Evolutionary conservation across 257 asterid species (phyloP).

Genomic region (Verbascum thapsus): DNA sequence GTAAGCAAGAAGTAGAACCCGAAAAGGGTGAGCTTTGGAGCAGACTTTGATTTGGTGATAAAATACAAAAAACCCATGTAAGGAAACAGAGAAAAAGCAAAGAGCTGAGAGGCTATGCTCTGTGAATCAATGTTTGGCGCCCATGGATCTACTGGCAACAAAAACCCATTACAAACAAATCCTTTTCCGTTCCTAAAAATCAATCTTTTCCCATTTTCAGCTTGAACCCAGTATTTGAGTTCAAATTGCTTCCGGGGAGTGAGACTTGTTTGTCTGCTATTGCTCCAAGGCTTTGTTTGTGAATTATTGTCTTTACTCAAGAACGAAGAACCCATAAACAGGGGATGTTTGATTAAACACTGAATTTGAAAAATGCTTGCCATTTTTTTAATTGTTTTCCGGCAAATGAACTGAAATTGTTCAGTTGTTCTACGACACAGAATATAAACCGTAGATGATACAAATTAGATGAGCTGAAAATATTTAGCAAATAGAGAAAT

Average conservation of each 20-base stretch:
- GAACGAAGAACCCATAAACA: slow-evolving; percentile 30
- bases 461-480: too few relatives aligned
- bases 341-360: slow-evolving; percentile 40
- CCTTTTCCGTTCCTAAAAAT: slow-evolving; percentile 31
- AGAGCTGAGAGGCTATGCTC: slow-evolving; percentile 86
- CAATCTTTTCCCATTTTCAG: slow-evolving; percentile 34
- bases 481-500: too few relatives aligned
- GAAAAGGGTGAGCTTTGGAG: slow-evolving; percentile 90
- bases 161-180: slow-evolving; percentile 43
- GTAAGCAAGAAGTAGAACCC: slow-evolving; percentile 88
- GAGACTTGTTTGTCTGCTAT: slow-evolving; percentile 29
- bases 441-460: not conserved
- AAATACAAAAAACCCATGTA: slow-evolving; percentile 84
- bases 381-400: slow-evolving; percentile 27
- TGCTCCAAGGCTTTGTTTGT: slow-evolving; percentile 25
- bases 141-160: slow-evolving; percentile 93
- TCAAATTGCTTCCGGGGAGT: slow-evolving; percentile 29
- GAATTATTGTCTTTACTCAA: slow-evolving; percentile 10
- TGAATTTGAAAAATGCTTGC: slow-evolving; percentile 40
- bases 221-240: slow-evolving; percentile 31
- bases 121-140: slow-evolving; percentile 79
- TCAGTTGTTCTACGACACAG: slow-evolving; percentile 9
- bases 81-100: slow-evolving; percentile 85
- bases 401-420: not conserved
- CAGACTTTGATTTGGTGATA: slow-evolving; percentile 80